Percentiles rank a stretch among this genome's conserved stretches.
Evolutionary conservation across 2,329 filamentous ascomycete species (phyloP).

Genomic region (Calonectria hawksworthii): DNA sequence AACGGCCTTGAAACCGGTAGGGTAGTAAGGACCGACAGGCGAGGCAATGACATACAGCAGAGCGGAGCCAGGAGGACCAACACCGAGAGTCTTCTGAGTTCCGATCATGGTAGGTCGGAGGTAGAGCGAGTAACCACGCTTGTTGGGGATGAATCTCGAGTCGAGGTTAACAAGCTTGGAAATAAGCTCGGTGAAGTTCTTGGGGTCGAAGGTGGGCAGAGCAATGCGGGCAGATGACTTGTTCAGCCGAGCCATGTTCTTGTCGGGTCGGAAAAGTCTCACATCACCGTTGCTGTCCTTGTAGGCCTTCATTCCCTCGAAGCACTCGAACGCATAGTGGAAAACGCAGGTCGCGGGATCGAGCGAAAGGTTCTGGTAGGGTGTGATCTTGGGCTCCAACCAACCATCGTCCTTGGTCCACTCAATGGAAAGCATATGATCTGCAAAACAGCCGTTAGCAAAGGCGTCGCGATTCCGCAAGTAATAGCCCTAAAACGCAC

Average conservation of each 20-base stretch:
- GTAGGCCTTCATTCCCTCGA: conserved; percentile 99
- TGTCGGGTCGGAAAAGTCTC: conserved; percentile 92
- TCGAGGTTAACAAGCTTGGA: conserved; percentile 85
- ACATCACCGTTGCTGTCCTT: conserved; percentile 85
- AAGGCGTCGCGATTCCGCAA: background rate
- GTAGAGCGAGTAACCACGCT: conserved; percentile 93
- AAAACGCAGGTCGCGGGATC: conserved; percentile 97
- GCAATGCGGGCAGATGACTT: conserved; percentile 92
- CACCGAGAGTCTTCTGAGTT: conserved; percentile 93
- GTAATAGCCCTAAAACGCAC: conserved; percentile 59
- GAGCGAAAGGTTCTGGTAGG: conserved; percentile 97
- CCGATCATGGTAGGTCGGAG: conserved; percentile 97
- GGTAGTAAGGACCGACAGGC: conserved; percentile 97
- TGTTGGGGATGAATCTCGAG: conserved; percentile 88
- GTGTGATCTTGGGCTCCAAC: conserved; percentile 85
- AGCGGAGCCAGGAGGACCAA: conserved; percentile 91
- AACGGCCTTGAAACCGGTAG: conserved; percentile 97
- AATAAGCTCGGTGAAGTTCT: conserved; percentile 85
- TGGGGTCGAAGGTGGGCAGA: conserved; percentile 85
- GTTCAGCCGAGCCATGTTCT: conserved; percentile 97
- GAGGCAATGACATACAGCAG: conserved; percentile 96
- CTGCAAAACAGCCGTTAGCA: conserved; percentile 59
- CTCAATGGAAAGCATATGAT: conserved; percentile 97
- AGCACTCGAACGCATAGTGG: conserved; percentile 98
- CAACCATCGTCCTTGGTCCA: conserved; percentile 91